Evolutionary conservation across 2,329 filamentous ascomycete species (phyloP).

Genomic region (Pseudogymnoascus sp.): DNA sequence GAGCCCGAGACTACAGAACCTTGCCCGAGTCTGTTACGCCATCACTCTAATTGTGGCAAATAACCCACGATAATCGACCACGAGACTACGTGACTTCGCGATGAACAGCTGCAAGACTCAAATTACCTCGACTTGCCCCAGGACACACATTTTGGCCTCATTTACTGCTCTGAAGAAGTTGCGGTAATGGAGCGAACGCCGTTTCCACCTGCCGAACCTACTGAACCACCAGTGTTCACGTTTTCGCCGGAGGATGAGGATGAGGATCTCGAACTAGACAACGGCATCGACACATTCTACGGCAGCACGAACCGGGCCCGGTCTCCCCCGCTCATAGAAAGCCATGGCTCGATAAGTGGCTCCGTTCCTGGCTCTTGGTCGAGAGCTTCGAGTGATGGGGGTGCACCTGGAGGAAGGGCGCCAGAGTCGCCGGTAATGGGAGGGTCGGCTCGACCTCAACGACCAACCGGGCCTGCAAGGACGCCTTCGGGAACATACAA

Average conservation of each 20-base stretch:
- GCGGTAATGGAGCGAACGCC: slow-evolving; percentile 4
- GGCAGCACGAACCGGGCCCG: slow-evolving; percentile 15
- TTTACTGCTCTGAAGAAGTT: neutral
- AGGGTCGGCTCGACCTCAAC: slow-evolving; percentile 47
- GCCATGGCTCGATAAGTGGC: slow-evolving; percentile 20
- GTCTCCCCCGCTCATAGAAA: slow-evolving; percentile 19
- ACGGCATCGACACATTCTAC: slow-evolving; percentile 7
- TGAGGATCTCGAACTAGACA: neutral
- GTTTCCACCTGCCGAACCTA: slow-evolving; percentile 1
- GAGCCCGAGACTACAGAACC: neutral
- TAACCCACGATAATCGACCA: neutral
- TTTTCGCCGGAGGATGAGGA: neutral
- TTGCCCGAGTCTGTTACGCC: neutral
- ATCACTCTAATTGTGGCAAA: slow-evolving; percentile 3
- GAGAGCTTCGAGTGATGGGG: slow-evolving; percentile 33
- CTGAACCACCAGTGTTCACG: slow-evolving; percentile 3
- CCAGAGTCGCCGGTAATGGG: slow-evolving; percentile 33
- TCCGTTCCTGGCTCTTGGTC: slow-evolving; percentile 29
- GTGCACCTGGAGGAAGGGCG: slow-evolving; percentile 15
- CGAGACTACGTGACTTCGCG: neutral
- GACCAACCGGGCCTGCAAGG: slow-evolving; percentile 59
- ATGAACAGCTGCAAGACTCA: neutral
- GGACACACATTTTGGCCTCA: neutral
- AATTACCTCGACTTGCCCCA: neutral
- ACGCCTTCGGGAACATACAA: slow-evolving; percentile 77